Evolutionary conservation across 2,329 filamentous ascomycete genomes (phyloP).

Genomic region (Thielaviopsis punctulata): DNA sequence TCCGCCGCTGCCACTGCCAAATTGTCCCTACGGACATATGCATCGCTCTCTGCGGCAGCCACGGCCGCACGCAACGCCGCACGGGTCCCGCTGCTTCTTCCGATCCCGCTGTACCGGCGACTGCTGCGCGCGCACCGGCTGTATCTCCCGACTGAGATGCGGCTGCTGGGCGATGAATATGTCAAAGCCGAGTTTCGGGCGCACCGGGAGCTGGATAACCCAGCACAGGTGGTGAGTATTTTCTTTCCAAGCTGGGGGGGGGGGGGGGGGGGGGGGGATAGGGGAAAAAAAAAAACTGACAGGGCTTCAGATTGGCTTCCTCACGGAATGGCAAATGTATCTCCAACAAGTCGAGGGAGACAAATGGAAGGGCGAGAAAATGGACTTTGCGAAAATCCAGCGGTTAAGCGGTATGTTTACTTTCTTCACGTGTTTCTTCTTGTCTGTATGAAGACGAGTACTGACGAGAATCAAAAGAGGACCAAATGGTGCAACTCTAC

Average conservation of each 20-base stretch:
- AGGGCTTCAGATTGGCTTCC: slow-evolving; percentile 66
- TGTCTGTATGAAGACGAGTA: neutral
- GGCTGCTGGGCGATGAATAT: slow-evolving; percentile 79
- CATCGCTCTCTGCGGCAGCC: neutral
- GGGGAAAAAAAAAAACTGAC: neutral
- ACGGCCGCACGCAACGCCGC: slow-evolving; percentile 20
- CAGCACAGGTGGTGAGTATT: slow-evolving; percentile 61
- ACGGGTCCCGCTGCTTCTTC: slow-evolving; percentile 58
- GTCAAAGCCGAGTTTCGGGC: slow-evolving; percentile 83
- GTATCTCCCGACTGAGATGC: slow-evolving; percentile 54
- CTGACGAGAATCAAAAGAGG: slow-evolving; percentile 38
- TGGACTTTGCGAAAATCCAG: slow-evolving; percentile 16
- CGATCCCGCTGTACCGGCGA: slow-evolving; percentile 76
- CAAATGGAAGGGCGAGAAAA: slow-evolving; percentile 47
- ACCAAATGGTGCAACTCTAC: slow-evolving; percentile 85
- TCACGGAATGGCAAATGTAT: slow-evolving; percentile 93
- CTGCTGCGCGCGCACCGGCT: slow-evolving; percentile 74
- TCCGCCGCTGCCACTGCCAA: neutral
- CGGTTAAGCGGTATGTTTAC: slow-evolving; percentile 40
- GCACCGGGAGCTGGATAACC: slow-evolving; percentile 73
- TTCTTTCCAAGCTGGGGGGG: neutral
- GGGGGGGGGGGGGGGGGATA: neutral
- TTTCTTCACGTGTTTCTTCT: neutral
- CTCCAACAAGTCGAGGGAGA: slow-evolving; percentile 84
- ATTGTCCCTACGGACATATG: neutral